Conservation (phyloP, 139 green algal species). For the Edaphochlamys debaryana region DNA sequence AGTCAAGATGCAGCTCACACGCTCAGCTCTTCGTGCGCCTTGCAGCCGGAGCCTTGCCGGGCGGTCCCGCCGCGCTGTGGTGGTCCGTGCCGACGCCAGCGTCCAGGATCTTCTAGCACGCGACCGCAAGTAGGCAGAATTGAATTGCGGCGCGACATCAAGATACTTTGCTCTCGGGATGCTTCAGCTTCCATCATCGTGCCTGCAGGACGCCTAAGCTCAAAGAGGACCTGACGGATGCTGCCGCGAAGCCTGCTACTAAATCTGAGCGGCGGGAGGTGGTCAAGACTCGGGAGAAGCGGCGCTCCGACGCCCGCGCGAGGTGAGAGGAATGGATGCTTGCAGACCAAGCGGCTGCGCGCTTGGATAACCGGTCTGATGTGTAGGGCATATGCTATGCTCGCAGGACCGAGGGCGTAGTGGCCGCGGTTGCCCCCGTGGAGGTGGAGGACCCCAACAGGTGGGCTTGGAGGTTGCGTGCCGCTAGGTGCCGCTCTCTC, state of each 20-base stretch:
- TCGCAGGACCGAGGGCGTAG: constrained; percentile 8
- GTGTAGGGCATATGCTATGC: no score
- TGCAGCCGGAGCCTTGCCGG: no score
- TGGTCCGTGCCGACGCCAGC: constrained; percentile 6
- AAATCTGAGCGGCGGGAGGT: background rate
- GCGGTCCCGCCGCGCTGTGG: background rate
- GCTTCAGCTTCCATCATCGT: no score
- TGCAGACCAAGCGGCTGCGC: background rate
- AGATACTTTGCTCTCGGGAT: no score
- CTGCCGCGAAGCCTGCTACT: no score
- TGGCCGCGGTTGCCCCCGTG: no score
- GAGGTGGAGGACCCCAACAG: no score
- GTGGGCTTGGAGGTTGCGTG: no score
- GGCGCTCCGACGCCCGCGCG: background rate
- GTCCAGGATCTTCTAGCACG: constrained; percentile 18
- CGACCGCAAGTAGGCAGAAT: constrained; percentile 15
- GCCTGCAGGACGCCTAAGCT: no score
- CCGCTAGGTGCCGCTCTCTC: no score
- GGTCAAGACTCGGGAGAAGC: constrained; percentile 3
- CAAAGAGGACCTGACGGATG: no score
- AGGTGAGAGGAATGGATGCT: constrained; percentile 11
- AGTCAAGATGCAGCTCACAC: constrained; percentile 21
- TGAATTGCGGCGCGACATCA: background rate
- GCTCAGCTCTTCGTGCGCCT: background rate
- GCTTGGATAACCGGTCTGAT: no score